Base-by-base conservation (phyloP, 2,329 filamentous ascomycete species). In the Trichoderma pleuroti region DNA sequence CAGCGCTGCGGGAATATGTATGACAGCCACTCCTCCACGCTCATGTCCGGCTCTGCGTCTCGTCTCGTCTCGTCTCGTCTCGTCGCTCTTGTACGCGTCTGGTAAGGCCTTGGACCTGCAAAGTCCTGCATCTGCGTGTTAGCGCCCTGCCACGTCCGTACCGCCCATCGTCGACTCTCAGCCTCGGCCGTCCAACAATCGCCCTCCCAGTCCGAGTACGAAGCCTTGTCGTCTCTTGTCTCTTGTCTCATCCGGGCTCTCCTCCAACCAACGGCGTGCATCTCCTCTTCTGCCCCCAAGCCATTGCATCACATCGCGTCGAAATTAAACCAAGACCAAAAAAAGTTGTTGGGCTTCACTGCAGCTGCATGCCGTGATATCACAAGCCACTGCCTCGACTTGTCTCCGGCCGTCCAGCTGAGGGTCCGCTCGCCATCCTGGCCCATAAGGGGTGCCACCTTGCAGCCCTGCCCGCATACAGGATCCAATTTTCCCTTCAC, bases 401-500 rank as follows among this genome's bases (percentile, higher is more conserved):
- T 46, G 54, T 61, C 54, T 39, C 62, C 62, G 36, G 54, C 69
- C 56, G 39, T 68, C 65, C 65, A 68, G 65, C 65, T 68, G 65
- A 68, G 56, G 65, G 56, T 59, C 54, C 26, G 65, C 36, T 36
- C n/a, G 56, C 65, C 65, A 60, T 54, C 28, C 46, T 32, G 52
- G 32, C 36, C 36, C 56, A 52, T 28, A 61, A 28, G 32, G 24
- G 66, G 67, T 59, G 67, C 63, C 63, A 66, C 63, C 46, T 66
- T 56, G 63, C 62, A 64, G 36, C 65, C 54, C 66, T 69, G 66
- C 66, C 66, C 57, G 57, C 67, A 63, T 63, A 42, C 67, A 42
- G 59, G 67, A 63, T 63, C 67, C 67, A 69, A 54, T 61, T 67
- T 59, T 60, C 57, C 70, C 71, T 73, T 74, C 74, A 75, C 75